These are phyloP conservation scores for Suhomyces kilbournensis DNA, from an alignment of 805 yeast species.

Conservation along the genomic window DNA sequence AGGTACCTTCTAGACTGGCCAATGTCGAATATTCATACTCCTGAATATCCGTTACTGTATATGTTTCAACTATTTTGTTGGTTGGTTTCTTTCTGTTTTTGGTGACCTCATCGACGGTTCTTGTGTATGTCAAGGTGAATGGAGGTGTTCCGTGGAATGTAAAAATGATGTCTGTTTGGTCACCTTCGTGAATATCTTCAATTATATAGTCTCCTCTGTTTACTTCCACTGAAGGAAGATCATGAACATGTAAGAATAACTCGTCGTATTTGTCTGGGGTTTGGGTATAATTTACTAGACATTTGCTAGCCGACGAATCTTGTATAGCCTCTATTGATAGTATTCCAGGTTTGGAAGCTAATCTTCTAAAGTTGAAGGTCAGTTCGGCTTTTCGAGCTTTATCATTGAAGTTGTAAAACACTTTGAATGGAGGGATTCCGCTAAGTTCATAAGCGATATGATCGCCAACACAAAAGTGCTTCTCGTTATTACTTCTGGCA, in stretches of 20 bases:
- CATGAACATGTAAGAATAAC: slow-evolving; percentile 38
- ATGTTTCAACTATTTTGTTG: slow-evolving; percentile 41
- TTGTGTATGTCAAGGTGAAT: slow-evolving; percentile 76
- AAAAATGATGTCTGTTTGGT: slow-evolving; percentile 83
- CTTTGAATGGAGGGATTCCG: slow-evolving; percentile 78
- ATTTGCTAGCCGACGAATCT: slow-evolving; percentile 70
- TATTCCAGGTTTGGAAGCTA: slow-evolving; percentile 81
- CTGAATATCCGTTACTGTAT: slow-evolving; percentile 68
- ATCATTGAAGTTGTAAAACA: slow-evolving; percentile 72
- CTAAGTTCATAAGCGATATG: slow-evolving; percentile 70
- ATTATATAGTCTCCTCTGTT: slow-evolving; percentile 72
- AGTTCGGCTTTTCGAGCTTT: slow-evolving; percentile 55
- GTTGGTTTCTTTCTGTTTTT: slow-evolving; percentile 25
- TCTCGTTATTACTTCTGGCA: slow-evolving; percentile 22
- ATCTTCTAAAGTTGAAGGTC: slow-evolving; percentile 49
- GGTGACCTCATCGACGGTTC: slow-evolving; percentile 50
- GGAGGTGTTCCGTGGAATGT: slow-evolving; percentile 88
- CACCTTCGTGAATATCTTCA: slow-evolving; percentile 92
- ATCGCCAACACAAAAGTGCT: slow-evolving; percentile 88
- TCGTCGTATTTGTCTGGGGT: slow-evolving; percentile 17
- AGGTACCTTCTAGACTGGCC: slow-evolving; percentile 88
- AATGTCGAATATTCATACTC: slow-evolving; percentile 65
- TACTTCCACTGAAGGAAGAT: slow-evolving; percentile 73
- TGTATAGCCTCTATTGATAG: slow-evolving; percentile 63
- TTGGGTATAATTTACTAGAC: slow-evolving; percentile 58